Conservation (phyloP, 352 stramenopile species). For the Pythium insidiosum region DNA sequence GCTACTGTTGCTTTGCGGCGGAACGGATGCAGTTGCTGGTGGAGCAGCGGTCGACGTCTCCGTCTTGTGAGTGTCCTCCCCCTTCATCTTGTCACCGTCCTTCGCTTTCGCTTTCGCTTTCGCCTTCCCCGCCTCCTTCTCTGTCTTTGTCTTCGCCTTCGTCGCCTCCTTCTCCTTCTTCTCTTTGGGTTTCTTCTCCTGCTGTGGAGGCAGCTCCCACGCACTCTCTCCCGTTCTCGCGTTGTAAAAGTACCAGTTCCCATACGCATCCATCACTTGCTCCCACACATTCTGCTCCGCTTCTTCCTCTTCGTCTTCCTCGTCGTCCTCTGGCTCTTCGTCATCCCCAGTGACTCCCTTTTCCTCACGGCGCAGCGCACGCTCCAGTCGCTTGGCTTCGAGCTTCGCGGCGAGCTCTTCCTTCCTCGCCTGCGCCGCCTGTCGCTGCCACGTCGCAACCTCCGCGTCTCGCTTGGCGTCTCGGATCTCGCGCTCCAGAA, state of each 20-base stretch:
- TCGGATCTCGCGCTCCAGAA: conserved; percentile 33
- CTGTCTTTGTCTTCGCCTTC: not conserved
- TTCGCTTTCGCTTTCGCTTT: not conserved
- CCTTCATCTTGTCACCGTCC: not conserved
- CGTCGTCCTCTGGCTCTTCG: conserved; percentile 3
- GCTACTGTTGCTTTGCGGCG: no score
- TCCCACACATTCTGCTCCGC: conserved; percentile 16
- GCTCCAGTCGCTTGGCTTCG: conserved; percentile 18
- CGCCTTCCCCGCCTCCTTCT: no score
- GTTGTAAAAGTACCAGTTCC: conserved; percentile 67
- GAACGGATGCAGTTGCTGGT: no score
- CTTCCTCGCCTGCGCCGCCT: conserved; percentile 31
- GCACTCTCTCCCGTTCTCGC: conserved; percentile 29
- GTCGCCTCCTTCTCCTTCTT: conserved; percentile 1
- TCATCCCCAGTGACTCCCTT: conserved; percentile 2
- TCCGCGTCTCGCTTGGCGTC: conserved; percentile 58
- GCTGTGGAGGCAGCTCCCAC: conserved; percentile 30
- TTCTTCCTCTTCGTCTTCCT: conserved; percentile 2
- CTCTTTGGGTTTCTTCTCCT: not conserved
- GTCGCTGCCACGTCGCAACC: conserved; percentile 38
- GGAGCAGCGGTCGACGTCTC: not conserved
- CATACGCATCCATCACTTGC: conserved; percentile 28
- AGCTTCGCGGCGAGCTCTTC: conserved; percentile 32
- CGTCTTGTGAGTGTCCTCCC: not conserved
- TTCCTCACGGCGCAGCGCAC: not conserved